These are phyloP conservation scores for Carex pumila DNA, from an alignment of 176 grass and related monocot species.

Conservation along the genomic window DNA sequence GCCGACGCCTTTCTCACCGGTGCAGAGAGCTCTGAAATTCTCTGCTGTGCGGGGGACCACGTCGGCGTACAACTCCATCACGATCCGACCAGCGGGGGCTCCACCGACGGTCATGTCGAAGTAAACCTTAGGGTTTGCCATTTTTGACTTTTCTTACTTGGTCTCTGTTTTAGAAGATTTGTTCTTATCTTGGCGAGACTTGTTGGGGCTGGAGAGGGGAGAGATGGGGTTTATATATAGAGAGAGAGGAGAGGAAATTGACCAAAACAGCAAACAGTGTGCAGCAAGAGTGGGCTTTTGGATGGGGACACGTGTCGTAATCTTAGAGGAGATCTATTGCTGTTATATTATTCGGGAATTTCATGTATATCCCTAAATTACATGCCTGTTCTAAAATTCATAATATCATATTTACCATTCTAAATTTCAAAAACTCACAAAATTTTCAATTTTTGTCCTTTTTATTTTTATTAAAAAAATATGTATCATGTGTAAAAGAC, in stretches of 20 bases:
- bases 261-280: not conserved
- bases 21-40: slow-evolving; percentile 82
- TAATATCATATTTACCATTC: too few relatives aligned
- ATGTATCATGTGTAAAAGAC: too few relatives aligned
- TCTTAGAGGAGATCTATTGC: not conserved
- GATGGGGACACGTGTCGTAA: slow-evolving; percentile 24
- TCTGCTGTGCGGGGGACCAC: slow-evolving; percentile 41
- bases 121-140: slow-evolving; percentile 46
- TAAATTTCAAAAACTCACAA: too few relatives aligned
- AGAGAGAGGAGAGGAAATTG: not conserved
- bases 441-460: too few relatives aligned
- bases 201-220: not conserved
- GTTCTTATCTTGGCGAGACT: not conserved
- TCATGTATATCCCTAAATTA: too few relatives aligned
- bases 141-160: not conserved
- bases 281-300: not conserved
- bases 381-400: too few relatives aligned
- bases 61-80: slow-evolving; percentile 53
- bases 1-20: slow-evolving; percentile 50
- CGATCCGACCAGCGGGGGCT: slow-evolving; percentile 26
- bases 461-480: too few relatives aligned
- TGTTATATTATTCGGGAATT: too few relatives aligned
- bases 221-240: slow-evolving; percentile 20
- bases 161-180: too few relatives aligned
- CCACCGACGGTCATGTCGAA: slow-evolving; percentile 61